Percentiles rank a stretch among this genome's conserved stretches.
Evolutionary conservation across 192 early-diverging fungal species (phyloP).

Genomic region (Backusella tuberculispora): DNA sequence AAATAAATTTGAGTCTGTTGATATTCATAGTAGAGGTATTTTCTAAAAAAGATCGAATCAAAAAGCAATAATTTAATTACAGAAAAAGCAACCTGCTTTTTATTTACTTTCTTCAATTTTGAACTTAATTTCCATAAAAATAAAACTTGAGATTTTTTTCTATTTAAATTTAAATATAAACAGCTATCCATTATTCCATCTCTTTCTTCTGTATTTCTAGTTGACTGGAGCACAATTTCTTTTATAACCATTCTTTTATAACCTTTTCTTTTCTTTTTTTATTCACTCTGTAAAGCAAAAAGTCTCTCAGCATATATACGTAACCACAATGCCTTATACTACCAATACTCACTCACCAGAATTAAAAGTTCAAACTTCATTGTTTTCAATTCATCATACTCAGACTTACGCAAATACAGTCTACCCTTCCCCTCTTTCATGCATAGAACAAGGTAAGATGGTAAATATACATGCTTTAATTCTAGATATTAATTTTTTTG

Average conservation of each 20-base stretch:
- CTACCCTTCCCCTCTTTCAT: slow-evolving; percentile 11
- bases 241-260: slow-evolving; percentile 9
- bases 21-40: background rate
- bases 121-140: slow-evolving; percentile 4
- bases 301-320: background rate
- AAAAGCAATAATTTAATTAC: slow-evolving; percentile 6
- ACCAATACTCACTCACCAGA: background rate
- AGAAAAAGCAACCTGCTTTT: slow-evolving; percentile 2
- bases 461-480: background rate
- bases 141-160: slow-evolving; percentile 11
- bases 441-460: slow-evolving; percentile 7
- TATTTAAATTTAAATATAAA: slow-evolving; percentile 10
- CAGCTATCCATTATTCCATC: background rate
- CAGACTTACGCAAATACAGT: background rate
- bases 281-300: background rate
- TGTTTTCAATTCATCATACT: slow-evolving; percentile 1
- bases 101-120: slow-evolving; percentile 7
- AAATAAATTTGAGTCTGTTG: background rate
- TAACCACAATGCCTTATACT: background rate
- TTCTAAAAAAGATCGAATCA: background rate
- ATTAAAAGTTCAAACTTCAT: slow-evolving; percentile 3
- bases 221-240: slow-evolving; percentile 8
- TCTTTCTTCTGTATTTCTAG: slow-evolving; percentile 5
- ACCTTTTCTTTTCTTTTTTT: too few relatives aligned
- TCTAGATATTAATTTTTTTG: background rate